Percentiles rank a stretch among this genome's conserved stretches.
These are phyloP conservation scores for Escovopsis sp. DNA, from an alignment of 2,329 filamentous ascomycete genomes.

Conservation along the genomic window DNA sequence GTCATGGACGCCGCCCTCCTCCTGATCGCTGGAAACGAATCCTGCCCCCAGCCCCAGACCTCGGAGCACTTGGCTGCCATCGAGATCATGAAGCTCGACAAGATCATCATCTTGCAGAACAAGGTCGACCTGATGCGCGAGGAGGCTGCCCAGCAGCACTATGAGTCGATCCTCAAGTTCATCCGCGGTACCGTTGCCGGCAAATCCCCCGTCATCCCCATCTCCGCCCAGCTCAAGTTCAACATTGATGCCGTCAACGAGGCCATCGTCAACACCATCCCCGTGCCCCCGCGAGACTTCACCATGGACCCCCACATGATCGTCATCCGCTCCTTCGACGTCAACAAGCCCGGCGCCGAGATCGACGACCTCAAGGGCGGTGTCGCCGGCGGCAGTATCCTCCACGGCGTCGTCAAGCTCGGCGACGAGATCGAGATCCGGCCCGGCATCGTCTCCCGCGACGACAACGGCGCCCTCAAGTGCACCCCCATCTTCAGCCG, in stretches of 20 bases:
- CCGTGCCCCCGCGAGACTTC: constrained; percentile 84
- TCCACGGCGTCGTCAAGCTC: constrained; percentile 92
- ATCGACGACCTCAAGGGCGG: constrained; percentile 97
- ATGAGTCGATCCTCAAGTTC: constrained; percentile 96
- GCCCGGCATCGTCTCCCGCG: constrained; percentile 94
- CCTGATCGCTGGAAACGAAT: constrained; percentile 95
- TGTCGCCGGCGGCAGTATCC: constrained; percentile 91
- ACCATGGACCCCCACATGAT: constrained; percentile 93
- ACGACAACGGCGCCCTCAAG: constrained; percentile 84
- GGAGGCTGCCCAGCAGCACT: constrained; percentile 84
- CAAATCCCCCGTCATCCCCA: constrained; percentile 88
- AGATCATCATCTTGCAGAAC: constrained; percentile 99
- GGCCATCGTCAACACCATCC: constrained; percentile 87
- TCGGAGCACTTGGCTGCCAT: constrained; percentile 98
- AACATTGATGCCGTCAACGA: constrained; percentile 99
- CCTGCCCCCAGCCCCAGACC: constrained; percentile 94
- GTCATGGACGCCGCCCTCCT: constrained; percentile 98
- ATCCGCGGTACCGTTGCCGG: constrained; percentile 95
- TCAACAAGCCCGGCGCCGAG: constrained; percentile 98
- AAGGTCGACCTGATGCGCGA: constrained; percentile 98
- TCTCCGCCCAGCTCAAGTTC: constrained; percentile 96
- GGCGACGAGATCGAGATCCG: constrained; percentile 98
- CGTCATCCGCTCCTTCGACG: constrained; percentile 96
- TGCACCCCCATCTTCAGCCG: constrained; percentile 96
- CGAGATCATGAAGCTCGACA: constrained; percentile 99